Conservation (phyloP, 331 rosid genomes). For the Acacia concinna region DNA sequence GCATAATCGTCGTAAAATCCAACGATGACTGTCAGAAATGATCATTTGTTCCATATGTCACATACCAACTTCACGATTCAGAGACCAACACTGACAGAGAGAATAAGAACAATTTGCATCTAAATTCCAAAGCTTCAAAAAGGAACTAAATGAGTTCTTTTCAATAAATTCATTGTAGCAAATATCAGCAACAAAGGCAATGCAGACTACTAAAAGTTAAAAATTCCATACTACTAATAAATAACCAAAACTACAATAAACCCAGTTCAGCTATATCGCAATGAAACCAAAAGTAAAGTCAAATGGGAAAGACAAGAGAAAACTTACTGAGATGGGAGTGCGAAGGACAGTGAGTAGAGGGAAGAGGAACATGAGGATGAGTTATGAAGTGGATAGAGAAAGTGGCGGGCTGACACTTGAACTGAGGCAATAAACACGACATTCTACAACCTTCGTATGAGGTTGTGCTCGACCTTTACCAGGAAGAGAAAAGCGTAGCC, state of each 20-base stretch:
- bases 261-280: neutral
- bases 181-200: neutral
- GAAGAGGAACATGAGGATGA: conserved; percentile 25
- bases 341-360: neutral
- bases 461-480: neutral
- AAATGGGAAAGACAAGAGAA: conserved; percentile 12
- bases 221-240: neutral
- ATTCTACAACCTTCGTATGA: conserved; percentile 18
- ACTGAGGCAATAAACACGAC: conserved; percentile 59
- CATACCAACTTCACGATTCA: neutral
- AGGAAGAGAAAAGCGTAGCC: neutral
- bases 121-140: neutral
- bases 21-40: neutral
- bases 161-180: neutral
- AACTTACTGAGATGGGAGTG: conserved; percentile 24
- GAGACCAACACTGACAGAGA: neutral
- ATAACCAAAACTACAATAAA: neutral
- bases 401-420: conserved; percentile 43
- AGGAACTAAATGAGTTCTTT: neutral
- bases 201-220: neutral
- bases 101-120: neutral
- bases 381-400: conserved; percentile 35
- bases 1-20: neutral
- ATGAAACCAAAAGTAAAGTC: neutral
- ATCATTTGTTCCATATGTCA: neutral